phyloP scores from a whole-genome alignment of 2,329 filamentous ascomycete genomes.

The Didymella glomerata region DNA sequence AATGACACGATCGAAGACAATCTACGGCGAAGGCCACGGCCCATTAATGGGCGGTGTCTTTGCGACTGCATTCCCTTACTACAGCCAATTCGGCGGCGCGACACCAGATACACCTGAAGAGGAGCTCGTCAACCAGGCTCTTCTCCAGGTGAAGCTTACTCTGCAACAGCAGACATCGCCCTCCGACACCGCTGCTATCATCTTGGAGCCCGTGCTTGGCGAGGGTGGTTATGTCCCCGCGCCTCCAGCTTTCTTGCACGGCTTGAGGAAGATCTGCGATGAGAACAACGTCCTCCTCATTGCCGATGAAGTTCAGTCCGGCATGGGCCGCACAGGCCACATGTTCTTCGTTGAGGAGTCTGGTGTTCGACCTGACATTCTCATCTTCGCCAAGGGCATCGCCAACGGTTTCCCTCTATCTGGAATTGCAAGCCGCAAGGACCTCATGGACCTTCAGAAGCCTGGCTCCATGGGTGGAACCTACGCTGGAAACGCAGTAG shows the following conservation, averaged over 20 bases:
- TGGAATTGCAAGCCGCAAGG: constrained; percentile 38
- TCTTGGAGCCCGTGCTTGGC: constrained; percentile 41
- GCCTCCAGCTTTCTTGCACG: constrained; percentile 42
- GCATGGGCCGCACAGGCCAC: constrained; percentile 56
- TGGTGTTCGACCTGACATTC: constrained; percentile 54
- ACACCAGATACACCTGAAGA: constrained; percentile 36
- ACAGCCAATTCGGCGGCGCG: constrained; percentile 39
- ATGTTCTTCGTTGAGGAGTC: constrained; percentile 57
- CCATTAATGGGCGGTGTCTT: constrained; percentile 44
- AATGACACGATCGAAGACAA: constrained; percentile 44
- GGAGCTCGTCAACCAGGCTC: constrained; percentile 35
- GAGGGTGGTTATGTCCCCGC: constrained; percentile 45
- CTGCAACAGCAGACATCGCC: constrained; percentile 41
- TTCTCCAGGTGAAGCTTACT: constrained; percentile 39
- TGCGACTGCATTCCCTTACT: constrained; percentile 42
- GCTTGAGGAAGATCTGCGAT: constrained; percentile 54
- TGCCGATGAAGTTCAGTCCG: constrained; percentile 55
- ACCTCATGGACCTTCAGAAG: constrained; percentile 42
- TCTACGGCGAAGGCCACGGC: constrained; percentile 43
- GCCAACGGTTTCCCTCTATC: constrained; percentile 43
- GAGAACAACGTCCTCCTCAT: constrained; percentile 56
- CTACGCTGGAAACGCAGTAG: constrained; percentile 42
- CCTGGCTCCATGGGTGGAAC: constrained; percentile 44
- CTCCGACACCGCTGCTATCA: constrained; percentile 41
- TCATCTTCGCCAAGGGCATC: constrained; percentile 52